These are phyloP conservation scores for Tolypocladium tundrense DNA, from an alignment of 2,329 filamentous ascomycete genomes.

Conservation along the genomic window DNA sequence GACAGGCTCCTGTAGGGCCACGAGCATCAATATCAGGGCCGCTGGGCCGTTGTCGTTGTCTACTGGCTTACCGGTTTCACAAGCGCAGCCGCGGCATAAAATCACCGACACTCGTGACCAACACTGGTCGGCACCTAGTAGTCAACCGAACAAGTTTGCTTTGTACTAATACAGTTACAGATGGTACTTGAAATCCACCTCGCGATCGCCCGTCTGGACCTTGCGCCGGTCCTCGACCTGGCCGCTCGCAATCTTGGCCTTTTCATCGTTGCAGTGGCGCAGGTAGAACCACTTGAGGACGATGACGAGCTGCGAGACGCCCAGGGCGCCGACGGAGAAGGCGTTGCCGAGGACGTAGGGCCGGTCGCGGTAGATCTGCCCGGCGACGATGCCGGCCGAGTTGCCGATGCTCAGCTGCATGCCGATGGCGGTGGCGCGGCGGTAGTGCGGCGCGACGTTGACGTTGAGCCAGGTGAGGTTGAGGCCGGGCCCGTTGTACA, in stretches of 20 bases:
- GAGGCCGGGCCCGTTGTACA: constrained; percentile 36
- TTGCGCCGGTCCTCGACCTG: constrained; percentile 32
- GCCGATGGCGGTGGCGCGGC: constrained; percentile 34
- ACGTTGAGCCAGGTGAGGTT: constrained; percentile 36
- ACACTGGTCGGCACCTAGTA: no score
- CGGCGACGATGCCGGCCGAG: constrained; percentile 31
- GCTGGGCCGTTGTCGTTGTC: not conserved
- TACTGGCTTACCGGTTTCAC: not conserved
- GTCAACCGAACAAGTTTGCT: no score
- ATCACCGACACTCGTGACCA: not conserved
- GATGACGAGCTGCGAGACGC: constrained; percentile 25
- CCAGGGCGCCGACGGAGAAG: constrained; percentile 15
- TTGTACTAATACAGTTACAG: constrained; percentile 7
- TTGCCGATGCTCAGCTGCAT: constrained; percentile 35
- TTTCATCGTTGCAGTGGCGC: constrained; percentile 29
- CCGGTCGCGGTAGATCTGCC: constrained; percentile 23
- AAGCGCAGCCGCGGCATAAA: not conserved
- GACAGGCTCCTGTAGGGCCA: not conserved
- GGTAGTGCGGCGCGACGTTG: constrained; percentile 34
- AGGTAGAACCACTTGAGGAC: constrained; percentile 30
- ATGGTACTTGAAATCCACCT: constrained; percentile 37
- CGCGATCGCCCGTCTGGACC: constrained; percentile 34
- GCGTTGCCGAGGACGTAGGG: constrained; percentile 20
- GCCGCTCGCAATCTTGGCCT: constrained; percentile 23
- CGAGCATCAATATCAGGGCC: no score